Evolutionary conservation across 2,329 filamentous ascomycete species (phyloP), one percentile per base, ranked within the genome.

Genomic region (Ophiostoma tasmaniense): DNA sequence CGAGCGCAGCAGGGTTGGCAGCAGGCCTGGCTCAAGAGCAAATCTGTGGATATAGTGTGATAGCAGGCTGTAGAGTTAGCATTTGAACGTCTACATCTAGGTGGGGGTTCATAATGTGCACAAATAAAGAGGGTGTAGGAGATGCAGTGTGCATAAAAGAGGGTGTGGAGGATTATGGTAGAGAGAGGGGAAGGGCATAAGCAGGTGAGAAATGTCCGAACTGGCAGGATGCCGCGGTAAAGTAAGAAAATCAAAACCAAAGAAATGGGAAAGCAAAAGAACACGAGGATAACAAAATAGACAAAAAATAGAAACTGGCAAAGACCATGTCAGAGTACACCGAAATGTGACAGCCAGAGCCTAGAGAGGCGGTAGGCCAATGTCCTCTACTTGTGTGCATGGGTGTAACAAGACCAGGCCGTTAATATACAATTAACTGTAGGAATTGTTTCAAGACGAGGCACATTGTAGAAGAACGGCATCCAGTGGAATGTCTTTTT

Each of bases 1-100:
- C 73, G 87, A 85, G 76, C 87, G 86, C 74, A 94, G 84, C 73
- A 91, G 79, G 76, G 83, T 82, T 76, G 90, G 87, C 69, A 93
- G 81, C 73, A 85, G 82, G 71, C 83, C 83, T 73, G 88, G 82
- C 79, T 89, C 85, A 71, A 92, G 81, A 71, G 91, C 76, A 76
- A 84, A 80, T 69, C 79, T 80, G 72, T 82, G 80, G 72, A 88
- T 82, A 74, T 81, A 79, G 77, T 88, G 79, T 67, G 86, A 88
- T 72, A 90, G 79, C 71, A 84, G 82, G 79, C 84, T 90, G 78
- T 5, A 62, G 13, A 3, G 28, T 66, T 64, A 66, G 64, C 13
- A 22, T 30, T 30, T 1, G 10, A 3, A 11, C 22, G 0, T 55
- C 17, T 55, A 45, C 42, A 8, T 45, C 20, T 45, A 45, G 42